Conservation (phyloP, 2,329 filamentous ascomycete genomes). For the Sordariomycetes sp. region DNA sequence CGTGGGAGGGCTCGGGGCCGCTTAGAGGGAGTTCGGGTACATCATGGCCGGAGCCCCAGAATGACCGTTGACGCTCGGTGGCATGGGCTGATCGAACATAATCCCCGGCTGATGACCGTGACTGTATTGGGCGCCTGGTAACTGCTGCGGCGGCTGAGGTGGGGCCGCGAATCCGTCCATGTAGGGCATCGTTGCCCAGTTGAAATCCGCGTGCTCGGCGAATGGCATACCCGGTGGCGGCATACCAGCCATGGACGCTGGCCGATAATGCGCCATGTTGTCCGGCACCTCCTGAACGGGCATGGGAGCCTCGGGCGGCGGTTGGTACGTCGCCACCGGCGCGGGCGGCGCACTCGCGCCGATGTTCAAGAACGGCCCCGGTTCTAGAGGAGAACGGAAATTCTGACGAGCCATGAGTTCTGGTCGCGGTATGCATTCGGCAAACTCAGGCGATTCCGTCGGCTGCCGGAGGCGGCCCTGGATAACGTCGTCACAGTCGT, state of each 20-base stretch:
- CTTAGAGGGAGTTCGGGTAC: no score
- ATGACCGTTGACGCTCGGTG: no score
- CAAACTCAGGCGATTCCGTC: conserved; percentile 24
- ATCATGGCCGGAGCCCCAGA: no score
- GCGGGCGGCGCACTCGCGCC: background rate
- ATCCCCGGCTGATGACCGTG: background rate
- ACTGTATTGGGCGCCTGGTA: background rate
- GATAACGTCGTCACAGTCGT: conserved; percentile 68
- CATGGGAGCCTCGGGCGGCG: background rate
- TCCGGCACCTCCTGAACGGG: background rate
- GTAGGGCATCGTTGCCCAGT: conserved; percentile 1
- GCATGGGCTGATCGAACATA: background rate
- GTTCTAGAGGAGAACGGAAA: conserved; percentile 53
- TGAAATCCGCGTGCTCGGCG: background rate
- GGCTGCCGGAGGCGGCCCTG: conserved; percentile 45
- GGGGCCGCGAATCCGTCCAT: background rate
- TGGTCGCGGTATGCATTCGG: conserved; percentile 35
- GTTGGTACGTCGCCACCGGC: background rate
- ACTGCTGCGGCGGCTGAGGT: background rate
- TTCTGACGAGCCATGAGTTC: conserved; percentile 50
- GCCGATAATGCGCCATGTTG: background rate
- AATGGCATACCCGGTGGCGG: conserved; percentile 1
- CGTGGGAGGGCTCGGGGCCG: no score
- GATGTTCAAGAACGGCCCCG: conserved; percentile 19
- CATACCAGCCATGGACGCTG: background rate